Percentiles rank a stretch among this genome's conserved stretches.
phyloP scores from a whole-genome alignment of 768 basidiomycete species.

The Pleurotus citrinopileatus region DNA sequence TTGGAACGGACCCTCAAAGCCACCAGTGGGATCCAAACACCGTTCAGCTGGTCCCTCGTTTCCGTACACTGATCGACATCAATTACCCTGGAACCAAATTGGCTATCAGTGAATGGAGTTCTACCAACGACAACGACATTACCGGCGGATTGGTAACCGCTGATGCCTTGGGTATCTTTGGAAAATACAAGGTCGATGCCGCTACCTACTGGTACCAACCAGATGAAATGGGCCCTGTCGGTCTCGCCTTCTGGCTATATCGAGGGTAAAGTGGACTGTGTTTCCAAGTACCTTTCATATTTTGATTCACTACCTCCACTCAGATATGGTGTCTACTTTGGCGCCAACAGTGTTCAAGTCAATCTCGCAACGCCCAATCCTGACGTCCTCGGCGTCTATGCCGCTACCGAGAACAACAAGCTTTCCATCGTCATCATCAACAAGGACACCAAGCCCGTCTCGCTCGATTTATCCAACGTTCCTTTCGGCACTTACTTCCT shows the following conservation, averaged over 20 bases:
- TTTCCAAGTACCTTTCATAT: background rate
- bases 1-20: conserved; percentile 40
- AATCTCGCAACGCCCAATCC: conserved; percentile 38
- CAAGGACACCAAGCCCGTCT: conserved; percentile 43
- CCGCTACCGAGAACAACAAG: conserved; percentile 37
- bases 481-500: conserved; percentile 49
- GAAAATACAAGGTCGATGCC: conserved; percentile 43
- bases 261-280: conserved; percentile 42
- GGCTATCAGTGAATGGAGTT: conserved; percentile 52
- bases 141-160: conserved; percentile 52
- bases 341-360: conserved; percentile 41
- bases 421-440: conserved; percentile 47
- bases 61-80: conserved; percentile 43
- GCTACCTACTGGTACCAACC: conserved; percentile 54
- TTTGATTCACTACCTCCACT: background rate
- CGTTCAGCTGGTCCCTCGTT: conserved; percentile 46
- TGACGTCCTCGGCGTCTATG: conserved; percentile 43
- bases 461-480: conserved; percentile 40
- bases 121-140: conserved; percentile 45
- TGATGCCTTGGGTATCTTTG: conserved; percentile 52
- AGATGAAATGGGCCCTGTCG: conserved; percentile 43
- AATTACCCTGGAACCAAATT: conserved; percentile 54
- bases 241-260: conserved; percentile 55
- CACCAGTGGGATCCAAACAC: conserved; percentile 43
- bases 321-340: conserved; percentile 47